Base-by-base conservation (phyloP, 2,329 filamentous ascomycete species). In the Cyphellophora attinorum region DNA sequence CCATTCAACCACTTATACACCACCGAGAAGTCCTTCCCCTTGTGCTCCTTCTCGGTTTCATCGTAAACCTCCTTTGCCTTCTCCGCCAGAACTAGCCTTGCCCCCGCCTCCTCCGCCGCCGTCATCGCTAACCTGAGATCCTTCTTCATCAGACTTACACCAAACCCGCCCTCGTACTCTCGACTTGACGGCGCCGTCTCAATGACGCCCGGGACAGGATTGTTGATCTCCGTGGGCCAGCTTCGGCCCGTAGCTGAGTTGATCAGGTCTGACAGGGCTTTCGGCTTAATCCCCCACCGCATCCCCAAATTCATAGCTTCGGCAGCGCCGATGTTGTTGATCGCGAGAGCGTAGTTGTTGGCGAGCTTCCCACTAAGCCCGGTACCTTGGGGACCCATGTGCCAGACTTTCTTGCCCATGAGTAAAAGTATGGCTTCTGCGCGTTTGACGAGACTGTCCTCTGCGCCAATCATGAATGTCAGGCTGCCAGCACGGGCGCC, bases 161-260 rank as follows among this genome's bases (percentile, higher is more conserved):
- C 81, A 46, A 89, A 91, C 0, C 84, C 84, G 29, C 84, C 84
- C 12, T 64, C 59, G 50, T 86, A 98, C 35, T 81, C 86, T 37
- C 81, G 69, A 35, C 70, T 74, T 0, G 86, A 81, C 0, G 89
- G 86, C 2, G 85, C 74, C 1, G 71, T 74, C 41, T 80, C 76
- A 14, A 89, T 70, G 0, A 95, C 86, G 11, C 86, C 88, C 8
- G 78, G 78, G 3, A 96, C 86, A 0, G 91, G 91, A 55, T 96
- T 96, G 62, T 98, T 98, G 42, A 93, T 68, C 61, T 95, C 88
- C 51, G 81, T 91, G 1, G 89, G 86, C 91, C 91, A 98, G 68
- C 88, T 96, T 46, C 72, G 76, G n/a, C 91, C 91, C 0, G 89
- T 95, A 49, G 85, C 91, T 3, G 82, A 81, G 56, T 95, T 96